phyloP scores from a whole-genome alignment of 2,329 filamentous ascomycete genomes.

The Venturiaceae sp. region DNA sequence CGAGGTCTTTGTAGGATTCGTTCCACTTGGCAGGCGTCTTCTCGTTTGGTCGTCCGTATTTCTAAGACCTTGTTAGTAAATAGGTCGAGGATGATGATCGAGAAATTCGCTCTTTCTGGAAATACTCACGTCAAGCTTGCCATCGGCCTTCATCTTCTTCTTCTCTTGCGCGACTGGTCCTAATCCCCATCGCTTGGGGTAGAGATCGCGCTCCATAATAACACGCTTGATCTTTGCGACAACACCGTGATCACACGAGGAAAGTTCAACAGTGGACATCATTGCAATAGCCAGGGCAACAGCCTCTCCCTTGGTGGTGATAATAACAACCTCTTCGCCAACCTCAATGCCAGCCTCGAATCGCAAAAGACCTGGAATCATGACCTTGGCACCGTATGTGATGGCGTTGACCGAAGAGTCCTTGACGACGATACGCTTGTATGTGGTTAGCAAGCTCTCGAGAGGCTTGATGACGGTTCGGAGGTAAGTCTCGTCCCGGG shows the following conservation, averaged over 20 bases:
- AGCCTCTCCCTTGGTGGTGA: conserved; percentile 98
- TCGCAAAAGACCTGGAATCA: conserved; percentile 85
- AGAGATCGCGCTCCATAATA: conserved; percentile 99
- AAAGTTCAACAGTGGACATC: conserved; percentile 97
- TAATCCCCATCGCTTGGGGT: conserved; percentile 93
- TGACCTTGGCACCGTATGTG: conserved; percentile 97
- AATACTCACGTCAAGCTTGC: conserved; percentile 71
- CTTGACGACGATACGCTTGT: conserved; percentile 98
- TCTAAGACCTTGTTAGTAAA: conserved; percentile 39
- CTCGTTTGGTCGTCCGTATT: conserved; percentile 89
- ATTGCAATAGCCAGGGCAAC: conserved; percentile 93
- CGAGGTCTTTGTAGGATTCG: conserved; percentile 63
- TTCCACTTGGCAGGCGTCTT: conserved; percentile 91
- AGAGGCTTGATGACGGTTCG: conserved; percentile 85
- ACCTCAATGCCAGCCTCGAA: conserved; percentile 82
- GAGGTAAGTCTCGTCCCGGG: conserved; percentile 85
- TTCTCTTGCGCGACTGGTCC: conserved; percentile 90
- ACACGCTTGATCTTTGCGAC: conserved; percentile 98
- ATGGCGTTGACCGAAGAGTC: conserved; percentile 94
- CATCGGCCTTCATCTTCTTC: conserved; percentile 98
- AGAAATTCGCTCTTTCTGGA: neutral
- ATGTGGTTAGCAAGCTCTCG: conserved; percentile 81
- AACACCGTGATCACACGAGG: conserved; percentile 92
- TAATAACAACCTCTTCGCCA: conserved; percentile 92
- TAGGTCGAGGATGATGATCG: too few species aligned